Evolutionary conservation across 139 green algal species (phyloP), one percentile per base, ranked within the genome.

Genomic region (Bryopsis sp.): DNA sequence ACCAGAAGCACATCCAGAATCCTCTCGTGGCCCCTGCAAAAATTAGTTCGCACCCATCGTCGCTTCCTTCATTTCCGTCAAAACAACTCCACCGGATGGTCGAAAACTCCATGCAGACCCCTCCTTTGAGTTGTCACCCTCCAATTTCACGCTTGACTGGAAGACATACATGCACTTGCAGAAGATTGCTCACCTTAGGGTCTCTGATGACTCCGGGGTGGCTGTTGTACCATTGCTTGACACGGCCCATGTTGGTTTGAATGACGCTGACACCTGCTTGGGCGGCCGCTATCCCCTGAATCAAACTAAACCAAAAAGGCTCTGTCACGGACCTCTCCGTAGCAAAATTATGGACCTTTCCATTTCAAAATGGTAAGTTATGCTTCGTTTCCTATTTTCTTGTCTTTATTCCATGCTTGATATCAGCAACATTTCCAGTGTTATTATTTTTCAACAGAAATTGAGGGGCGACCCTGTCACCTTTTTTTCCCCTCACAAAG

Each of bases 141-240:
- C n/a, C n/a, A n/a, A n/a, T n/a, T n/a, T n/a, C n/a, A n/a, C n/a
- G n/a, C n/a, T n/a, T n/a, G n/a, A n/a, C n/a, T n/a, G n/a, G 11
- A 8, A 15, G 7, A 35, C 60, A 5, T 24, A 39, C n/a, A 72
- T 19, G 6, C 50, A 11, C 33, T 61, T 26, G 8, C 22, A 29
- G 50, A 33, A 8, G 15, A 61, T 24, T 34, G 11, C 50, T 11
- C 68, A 90, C 86, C 7, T 79, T 73, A 28, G 79, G 86, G 77
- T 95, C 82, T 2, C 79, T 68, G 61, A 93, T 87, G 35, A 78
- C 75, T 5, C 86, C 86, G 0, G 89, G 89, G 76, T 96, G 59
- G 57, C 79, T 80, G 64, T 85, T 79, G 82, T 90, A 96, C 84
- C 87, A 96, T 64, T 95, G 86, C 46, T 73, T 62, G n/a, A 88